These are phyloP conservation scores for Iris pallida DNA, from an alignment of 116 monocot species.

Conservation along the genomic window DNA sequence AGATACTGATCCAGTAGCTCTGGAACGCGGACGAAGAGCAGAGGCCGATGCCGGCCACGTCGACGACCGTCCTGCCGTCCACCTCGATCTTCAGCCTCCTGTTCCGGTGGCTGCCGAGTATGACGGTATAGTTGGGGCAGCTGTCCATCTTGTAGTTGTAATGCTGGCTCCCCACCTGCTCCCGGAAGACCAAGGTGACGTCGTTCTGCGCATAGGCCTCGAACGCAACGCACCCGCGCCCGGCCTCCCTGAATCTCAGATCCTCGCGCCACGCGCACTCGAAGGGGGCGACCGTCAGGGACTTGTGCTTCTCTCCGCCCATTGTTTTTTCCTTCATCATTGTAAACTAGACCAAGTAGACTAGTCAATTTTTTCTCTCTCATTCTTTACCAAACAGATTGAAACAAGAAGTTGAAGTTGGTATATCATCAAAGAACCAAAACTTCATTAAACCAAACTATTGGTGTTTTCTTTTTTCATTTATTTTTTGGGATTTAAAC, in stretches of 20 bases:
- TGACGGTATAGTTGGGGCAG: constrained; percentile 76
- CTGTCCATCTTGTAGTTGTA: constrained; percentile 96
- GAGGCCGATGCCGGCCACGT: constrained; percentile 69
- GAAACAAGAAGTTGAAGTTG: too few relatives aligned
- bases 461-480: too few relatives aligned
- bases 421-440: too few relatives aligned
- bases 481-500: too few relatives aligned
- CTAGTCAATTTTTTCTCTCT: too few relatives aligned
- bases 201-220: constrained; percentile 96
- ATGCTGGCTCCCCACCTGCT: constrained; percentile 83
- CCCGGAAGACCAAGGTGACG: constrained; percentile 90
- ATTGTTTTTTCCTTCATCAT: constrained; percentile 21
- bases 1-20: constrained; percentile 90
- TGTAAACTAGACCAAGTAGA: too few relatives aligned
- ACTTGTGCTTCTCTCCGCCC: constrained; percentile 53
- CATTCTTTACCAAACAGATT: too few relatives aligned
- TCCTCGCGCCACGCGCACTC: constrained; percentile 93
- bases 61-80: constrained; percentile 74
- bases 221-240: constrained; percentile 87
- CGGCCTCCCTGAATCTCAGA: constrained; percentile 78
- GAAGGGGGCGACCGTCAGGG: constrained; percentile 82
- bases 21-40: constrained; percentile 85
- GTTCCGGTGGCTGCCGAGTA: constrained; percentile 94
- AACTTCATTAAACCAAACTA: too few relatives aligned
- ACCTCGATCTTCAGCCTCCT: constrained; percentile 90